phyloP scores from a whole-genome alignment of 805 yeast species.

The Komagataella mondaviorum region DNA sequence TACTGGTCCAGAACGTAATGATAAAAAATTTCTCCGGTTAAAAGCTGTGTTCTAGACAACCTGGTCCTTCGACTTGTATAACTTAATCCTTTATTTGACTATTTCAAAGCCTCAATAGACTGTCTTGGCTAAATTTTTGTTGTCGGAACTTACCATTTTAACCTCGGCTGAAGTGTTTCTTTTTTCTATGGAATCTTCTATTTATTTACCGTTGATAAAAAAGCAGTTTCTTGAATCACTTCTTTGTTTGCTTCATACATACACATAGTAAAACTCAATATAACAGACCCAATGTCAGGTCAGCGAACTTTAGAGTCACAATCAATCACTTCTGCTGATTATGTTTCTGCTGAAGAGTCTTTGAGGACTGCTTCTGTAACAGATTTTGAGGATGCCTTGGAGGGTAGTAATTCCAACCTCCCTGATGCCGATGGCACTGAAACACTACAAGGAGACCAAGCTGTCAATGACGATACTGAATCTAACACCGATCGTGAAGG shows the following conservation, averaged over 20 bases:
- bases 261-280: neutral
- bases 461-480: neutral
- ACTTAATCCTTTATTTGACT: no score
- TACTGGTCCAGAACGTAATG: neutral
- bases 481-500: neutral
- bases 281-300: neutral
- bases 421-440: neutral
- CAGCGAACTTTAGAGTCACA: neutral
- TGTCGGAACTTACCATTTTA: neutral
- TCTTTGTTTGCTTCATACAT: neutral
- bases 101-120: neutral
- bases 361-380: neutral
- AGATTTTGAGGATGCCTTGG: constrained; percentile 15
- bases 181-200: neutral
- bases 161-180: neutral
- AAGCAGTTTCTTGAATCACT: neutral
- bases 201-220: neutral
- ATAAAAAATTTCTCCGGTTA: no score
- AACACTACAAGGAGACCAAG: neutral
- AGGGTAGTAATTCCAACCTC: neutral
- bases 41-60: neutral
- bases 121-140: neutral
- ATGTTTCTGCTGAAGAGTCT: neutral
- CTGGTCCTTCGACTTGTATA: neutral
- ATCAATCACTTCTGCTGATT: neutral